Conservation (phyloP, 2,329 filamentous ascomycete genomes). For the Colletotrichum magnum region DNA sequence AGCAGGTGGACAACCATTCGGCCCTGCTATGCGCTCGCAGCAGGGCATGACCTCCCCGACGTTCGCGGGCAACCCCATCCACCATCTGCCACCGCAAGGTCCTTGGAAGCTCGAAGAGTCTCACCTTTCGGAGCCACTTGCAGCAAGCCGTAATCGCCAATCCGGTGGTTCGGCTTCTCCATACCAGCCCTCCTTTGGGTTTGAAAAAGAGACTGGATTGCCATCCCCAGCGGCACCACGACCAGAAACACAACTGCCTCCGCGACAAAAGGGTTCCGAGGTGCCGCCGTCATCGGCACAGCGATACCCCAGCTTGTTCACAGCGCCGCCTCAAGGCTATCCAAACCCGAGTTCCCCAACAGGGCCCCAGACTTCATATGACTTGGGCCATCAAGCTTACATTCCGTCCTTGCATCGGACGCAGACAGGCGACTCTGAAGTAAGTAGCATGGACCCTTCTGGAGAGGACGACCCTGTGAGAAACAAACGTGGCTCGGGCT, state of each 20-base stretch:
- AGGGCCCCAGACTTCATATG: conserved; percentile 41
- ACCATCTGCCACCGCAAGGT: conserved; percentile 58
- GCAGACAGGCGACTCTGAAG: conserved; percentile 56
- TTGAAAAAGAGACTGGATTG: conserved; percentile 67
- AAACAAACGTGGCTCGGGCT: conserved; percentile 55
- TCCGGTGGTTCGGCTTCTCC: conserved; percentile 43
- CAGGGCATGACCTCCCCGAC: conserved; percentile 32
- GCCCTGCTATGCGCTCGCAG: conserved; percentile 31
- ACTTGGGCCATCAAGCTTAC: conserved; percentile 39
- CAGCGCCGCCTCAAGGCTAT: conserved; percentile 35
- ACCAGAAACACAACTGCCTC: conserved; percentile 40
- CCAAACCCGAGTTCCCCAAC: conserved; percentile 35
- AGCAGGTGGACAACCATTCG: conserved; percentile 43
- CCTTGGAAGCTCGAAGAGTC: conserved; percentile 71
- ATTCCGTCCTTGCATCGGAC: conserved; percentile 55
- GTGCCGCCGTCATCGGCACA: conserved; percentile 66
- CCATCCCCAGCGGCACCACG: conserved; percentile 38
- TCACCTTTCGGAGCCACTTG: conserved; percentile 65
- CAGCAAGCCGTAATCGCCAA: conserved; percentile 37
- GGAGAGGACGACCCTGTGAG: conserved; percentile 54
- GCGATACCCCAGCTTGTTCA: conserved; percentile 64
- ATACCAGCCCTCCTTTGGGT: conserved; percentile 56
- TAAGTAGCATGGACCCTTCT: conserved; percentile 53
- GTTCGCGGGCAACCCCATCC: conserved; percentile 52
- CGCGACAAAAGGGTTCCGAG: conserved; percentile 50